Conservation (phyloP, 176 grass and related monocot species). For the Carex kokanica region DNA sequence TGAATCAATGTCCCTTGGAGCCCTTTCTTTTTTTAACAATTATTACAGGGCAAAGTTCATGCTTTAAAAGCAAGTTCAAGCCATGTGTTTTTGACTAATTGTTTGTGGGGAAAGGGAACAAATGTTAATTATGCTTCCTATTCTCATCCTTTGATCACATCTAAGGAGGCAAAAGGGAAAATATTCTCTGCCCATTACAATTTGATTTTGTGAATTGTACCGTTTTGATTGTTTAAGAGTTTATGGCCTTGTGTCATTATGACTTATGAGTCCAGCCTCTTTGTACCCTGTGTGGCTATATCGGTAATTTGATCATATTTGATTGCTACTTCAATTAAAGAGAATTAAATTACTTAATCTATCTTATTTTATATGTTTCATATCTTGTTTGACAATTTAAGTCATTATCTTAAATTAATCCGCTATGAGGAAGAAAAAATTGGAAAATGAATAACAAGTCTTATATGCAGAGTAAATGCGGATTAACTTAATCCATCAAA, state of each 20-base stretch:
- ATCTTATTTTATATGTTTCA: no score
- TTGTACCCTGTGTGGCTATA: not conserved
- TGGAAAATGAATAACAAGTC: no score
- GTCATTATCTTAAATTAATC: no score
- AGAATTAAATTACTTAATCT: no score
- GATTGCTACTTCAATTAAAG: no score
- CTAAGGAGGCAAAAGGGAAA: conserved; percentile 24
- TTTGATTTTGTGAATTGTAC: conserved; percentile 21
- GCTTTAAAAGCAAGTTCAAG: conserved; percentile 50
- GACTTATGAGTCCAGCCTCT: not conserved
- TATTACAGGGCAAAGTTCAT: conserved; percentile 36
- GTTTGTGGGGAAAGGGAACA: conserved; percentile 29
- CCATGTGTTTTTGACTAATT: conserved; percentile 38
- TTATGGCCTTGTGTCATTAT: not conserved
- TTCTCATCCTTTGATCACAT: conserved; percentile 30
- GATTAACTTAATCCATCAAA: no score
- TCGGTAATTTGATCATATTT: not conserved
- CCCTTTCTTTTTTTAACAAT: conserved; percentile 25
- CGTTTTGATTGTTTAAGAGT: not conserved
- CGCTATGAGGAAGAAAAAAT: no score
- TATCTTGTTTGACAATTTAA: no score
- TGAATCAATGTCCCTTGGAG: conserved; percentile 47
- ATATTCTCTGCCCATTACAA: conserved; percentile 19
- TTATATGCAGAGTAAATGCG: no score
- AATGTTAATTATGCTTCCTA: conserved; percentile 33